A percentile compares a stretch with the other conserved stretches of the same genome.
phyloP scores from a whole-genome alignment of 768 basidiomycete genomes.

The Rhodotorula toruloides region DNA sequence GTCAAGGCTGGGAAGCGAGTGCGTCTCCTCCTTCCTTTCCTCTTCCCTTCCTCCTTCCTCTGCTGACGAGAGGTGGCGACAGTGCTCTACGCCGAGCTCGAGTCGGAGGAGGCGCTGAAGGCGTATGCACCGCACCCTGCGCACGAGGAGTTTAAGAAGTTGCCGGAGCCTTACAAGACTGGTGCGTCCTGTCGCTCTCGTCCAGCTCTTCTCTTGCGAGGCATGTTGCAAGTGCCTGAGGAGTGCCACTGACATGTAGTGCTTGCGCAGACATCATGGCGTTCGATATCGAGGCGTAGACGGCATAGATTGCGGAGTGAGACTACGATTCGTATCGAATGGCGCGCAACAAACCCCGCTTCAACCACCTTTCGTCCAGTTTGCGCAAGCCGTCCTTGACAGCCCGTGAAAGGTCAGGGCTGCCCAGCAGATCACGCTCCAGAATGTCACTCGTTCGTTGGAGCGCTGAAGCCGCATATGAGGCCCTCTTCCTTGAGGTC shows the following conservation, averaged over 20 bases:
- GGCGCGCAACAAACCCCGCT: too few relatives aligned
- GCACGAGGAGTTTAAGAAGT: slow-evolving; percentile 15
- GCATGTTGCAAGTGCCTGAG: too few relatives aligned
- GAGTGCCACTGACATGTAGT: not conserved
- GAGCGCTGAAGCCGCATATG: too few relatives aligned
- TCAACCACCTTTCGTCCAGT: too few relatives aligned
- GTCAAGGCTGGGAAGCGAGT: slow-evolving; percentile 29
- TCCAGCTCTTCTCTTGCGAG: not conserved
- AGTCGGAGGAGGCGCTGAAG: slow-evolving; percentile 18
- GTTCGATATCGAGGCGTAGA: slow-evolving; percentile 11
- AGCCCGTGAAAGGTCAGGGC: too few relatives aligned
- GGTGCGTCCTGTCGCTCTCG: not conserved
- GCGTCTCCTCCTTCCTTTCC: not conserved
- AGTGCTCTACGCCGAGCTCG: slow-evolving; percentile 32
- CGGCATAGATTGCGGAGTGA: too few relatives aligned
- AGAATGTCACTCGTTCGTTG: too few relatives aligned
- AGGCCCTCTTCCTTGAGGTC: too few relatives aligned
- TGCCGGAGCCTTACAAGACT: not conserved
- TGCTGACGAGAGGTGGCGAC: not conserved
- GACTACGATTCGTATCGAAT: too few relatives aligned
- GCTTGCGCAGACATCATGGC: slow-evolving; percentile 4
- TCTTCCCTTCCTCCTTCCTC: not conserved
- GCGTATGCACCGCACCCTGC: slow-evolving; percentile 11
- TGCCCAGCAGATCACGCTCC: too few relatives aligned
- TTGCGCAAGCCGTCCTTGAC: too few relatives aligned